These are phyloP conservation scores for Agrostemma githago DNA, from an alignment of 148 eudicot genomes.

Conservation along the genomic window DNA sequence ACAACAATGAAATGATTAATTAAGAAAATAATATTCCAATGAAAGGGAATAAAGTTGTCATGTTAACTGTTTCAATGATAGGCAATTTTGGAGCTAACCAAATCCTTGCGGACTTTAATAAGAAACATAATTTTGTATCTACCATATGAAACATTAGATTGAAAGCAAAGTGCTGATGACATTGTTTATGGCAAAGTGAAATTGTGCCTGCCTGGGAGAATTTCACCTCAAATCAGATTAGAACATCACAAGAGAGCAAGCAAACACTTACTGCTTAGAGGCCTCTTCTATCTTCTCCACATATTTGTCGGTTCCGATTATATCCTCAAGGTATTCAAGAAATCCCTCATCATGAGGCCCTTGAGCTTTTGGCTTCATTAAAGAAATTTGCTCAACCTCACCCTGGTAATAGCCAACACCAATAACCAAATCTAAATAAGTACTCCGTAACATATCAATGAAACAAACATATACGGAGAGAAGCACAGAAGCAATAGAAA, in stretches of 20 bases:
- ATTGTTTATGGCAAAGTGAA: neutral
- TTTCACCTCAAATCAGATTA: neutral
- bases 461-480: neutral
- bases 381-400: conserved; percentile 86
- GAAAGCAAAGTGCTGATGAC: neutral
- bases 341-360: conserved; percentile 93
- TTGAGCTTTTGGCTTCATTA: conserved; percentile 94
- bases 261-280: conserved; percentile 61
- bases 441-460: neutral
- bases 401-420: conserved; percentile 47
- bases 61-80: neutral
- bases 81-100: neutral
- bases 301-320: conserved; percentile 69
- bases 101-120: neutral
- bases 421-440: conserved; percentile 6
- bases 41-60: neutral
- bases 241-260: conserved; percentile 6
- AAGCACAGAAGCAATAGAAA: too few species aligned
- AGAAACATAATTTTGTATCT: neutral
- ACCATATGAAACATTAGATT: neutral
- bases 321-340: conserved; percentile 88
- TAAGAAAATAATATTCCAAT: neutral
- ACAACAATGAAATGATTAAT: neutral
- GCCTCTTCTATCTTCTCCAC: conserved; percentile 93
- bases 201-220: conserved; percentile 1